Evolutionary conservation across 108 stramenopile genomes (phyloP).

Genomic region (Nitzschia palea): DNA sequence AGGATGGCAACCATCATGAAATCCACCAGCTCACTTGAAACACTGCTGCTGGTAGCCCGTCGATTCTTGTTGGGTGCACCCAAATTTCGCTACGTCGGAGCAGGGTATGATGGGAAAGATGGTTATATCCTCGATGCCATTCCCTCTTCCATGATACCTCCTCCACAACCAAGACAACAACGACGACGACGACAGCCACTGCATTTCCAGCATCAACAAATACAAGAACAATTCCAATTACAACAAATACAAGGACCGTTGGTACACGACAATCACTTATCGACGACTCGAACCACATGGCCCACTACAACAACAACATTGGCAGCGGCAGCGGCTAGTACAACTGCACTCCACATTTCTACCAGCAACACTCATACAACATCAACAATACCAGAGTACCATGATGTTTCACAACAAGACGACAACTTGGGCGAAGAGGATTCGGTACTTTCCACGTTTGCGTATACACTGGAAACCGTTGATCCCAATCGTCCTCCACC

Average conservation of each 20-base stretch:
- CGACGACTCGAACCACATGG: background rate
- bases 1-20: background rate
- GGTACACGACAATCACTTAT: background rate
- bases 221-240: background rate
- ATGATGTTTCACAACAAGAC: background rate
- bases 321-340: background rate
- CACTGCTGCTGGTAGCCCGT: background rate
- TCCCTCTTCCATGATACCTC: background rate
- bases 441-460: too few species aligned
- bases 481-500: background rate
- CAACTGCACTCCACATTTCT: background rate
- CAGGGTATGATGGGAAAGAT: background rate
- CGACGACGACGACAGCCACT: background rate
- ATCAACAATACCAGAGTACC: background rate
- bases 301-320: background rate
- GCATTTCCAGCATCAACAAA: background rate
- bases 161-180: background rate
- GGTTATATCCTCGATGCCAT: background rate
- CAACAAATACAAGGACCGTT: background rate
- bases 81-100: background rate
- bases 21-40: background rate
- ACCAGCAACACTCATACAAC: background rate
- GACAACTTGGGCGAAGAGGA: too few species aligned
- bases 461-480: background rate
- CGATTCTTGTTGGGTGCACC: slow-evolving; percentile 1